These are phyloP conservation scores for Phaeolepiota aurea DNA, from an alignment of 768 basidiomycete species.

Conservation along the genomic window DNA sequence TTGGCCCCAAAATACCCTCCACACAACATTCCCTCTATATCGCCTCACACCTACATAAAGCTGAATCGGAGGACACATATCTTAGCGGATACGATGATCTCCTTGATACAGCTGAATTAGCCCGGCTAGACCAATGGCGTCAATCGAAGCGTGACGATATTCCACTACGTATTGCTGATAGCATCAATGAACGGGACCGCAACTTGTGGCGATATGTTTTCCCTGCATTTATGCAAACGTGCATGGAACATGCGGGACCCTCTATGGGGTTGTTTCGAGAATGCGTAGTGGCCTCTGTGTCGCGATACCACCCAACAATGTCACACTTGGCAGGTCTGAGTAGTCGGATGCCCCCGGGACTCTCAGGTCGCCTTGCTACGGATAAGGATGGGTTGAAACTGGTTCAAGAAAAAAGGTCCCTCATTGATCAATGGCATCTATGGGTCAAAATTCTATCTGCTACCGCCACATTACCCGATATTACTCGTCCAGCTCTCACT, in stretches of 20 bases:
- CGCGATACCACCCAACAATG: constrained; percentile 66
- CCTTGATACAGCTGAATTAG: constrained; percentile 50
- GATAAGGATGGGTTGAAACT: constrained; percentile 48
- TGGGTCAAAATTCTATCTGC: constrained; percentile 84
- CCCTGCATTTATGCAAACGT: constrained; percentile 53
- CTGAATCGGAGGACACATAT: constrained; percentile 32
- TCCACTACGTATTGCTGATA: constrained; percentile 65
- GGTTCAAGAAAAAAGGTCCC: constrained; percentile 45
- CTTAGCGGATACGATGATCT: constrained; percentile 61
- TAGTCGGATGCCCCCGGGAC: constrained; percentile 39
- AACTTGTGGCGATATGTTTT: constrained; percentile 71
- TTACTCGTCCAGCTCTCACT: constrained; percentile 42
- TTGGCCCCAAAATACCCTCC: constrained; percentile 27
- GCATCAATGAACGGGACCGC: constrained; percentile 55
- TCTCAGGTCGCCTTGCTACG: constrained; percentile 28
- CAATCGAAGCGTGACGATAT: constrained; percentile 46
- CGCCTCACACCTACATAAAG: constrained; percentile 48
- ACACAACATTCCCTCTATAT: constrained; percentile 26
- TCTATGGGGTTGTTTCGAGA: constrained; percentile 51
- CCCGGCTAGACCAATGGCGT: constrained; percentile 61
- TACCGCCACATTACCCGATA: constrained; percentile 64
- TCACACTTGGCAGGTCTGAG: constrained; percentile 69
- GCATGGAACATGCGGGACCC: constrained; percentile 37
- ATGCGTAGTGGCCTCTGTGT: constrained; percentile 55
- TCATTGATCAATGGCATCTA: constrained; percentile 73